Percentiles rank a stretch among this genome's conserved stretches.
phyloP scores from a whole-genome alignment of 179 eudicot species.

The Actinidia arguta region DNA sequence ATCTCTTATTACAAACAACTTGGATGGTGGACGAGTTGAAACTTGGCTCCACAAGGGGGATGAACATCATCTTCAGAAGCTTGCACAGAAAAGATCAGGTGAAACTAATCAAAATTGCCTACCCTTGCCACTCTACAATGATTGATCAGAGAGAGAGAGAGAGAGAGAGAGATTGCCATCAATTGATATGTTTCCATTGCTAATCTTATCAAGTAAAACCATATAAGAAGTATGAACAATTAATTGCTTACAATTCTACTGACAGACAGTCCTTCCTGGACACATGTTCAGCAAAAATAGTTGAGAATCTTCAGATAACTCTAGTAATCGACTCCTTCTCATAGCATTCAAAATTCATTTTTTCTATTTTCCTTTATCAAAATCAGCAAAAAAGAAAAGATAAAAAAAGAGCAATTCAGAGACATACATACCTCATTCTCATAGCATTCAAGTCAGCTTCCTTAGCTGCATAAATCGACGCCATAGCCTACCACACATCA shows the following conservation, averaged over 20 bases:
- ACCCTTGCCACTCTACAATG: not conserved
- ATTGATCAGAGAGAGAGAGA: not conserved
- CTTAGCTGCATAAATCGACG: constrained; percentile 86
- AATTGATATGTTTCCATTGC: not conserved
- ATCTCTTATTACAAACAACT: too few relatives aligned
- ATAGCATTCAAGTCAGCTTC: constrained; percentile 93
- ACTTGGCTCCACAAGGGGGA: too few relatives aligned
- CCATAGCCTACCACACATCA: constrained; percentile 74
- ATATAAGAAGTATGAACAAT: too few relatives aligned
- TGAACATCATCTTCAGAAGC: not conserved
- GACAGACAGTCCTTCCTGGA: not conserved
- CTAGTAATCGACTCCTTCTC: not conserved
- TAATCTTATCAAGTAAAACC: not conserved
- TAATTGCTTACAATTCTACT: too few relatives aligned
- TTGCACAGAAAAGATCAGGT: not conserved
- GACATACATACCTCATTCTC: constrained; percentile 66
- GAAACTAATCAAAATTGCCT: not conserved
- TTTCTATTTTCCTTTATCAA: not conserved
- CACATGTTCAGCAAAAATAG: not conserved
- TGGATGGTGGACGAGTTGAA: too few relatives aligned
- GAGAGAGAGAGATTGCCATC: not conserved
- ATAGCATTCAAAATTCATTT: not conserved
- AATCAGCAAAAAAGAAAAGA: not conserved
- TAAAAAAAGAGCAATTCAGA: too few relatives aligned
- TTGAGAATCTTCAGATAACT: not conserved